These are phyloP conservation scores for Priceomyces haplophilus DNA, from an alignment of 805 yeast species.

Conservation along the genomic window DNA sequence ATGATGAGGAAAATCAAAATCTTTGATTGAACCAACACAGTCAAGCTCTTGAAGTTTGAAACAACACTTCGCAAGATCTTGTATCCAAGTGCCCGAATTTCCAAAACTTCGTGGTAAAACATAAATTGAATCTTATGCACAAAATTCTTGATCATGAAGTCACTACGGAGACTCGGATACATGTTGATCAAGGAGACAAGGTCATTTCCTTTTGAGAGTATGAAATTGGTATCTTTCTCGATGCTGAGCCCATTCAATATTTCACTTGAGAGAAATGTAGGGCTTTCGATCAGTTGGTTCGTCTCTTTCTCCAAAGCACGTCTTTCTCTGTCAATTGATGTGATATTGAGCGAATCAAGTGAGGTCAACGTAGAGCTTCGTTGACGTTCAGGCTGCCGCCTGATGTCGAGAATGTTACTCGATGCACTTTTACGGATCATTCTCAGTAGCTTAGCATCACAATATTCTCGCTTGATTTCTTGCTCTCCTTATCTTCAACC, in stretches of 20 bases:
- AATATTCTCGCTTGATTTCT: background rate
- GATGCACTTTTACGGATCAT: conserved; percentile 2
- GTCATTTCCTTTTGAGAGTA: conserved; percentile 63
- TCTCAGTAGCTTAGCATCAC: background rate
- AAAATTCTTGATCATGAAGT: conserved; percentile 57
- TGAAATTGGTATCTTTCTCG: conserved; percentile 45
- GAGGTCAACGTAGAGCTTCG: conserved; percentile 10
- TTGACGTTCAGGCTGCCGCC: background rate
- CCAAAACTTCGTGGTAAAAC: conserved; percentile 53
- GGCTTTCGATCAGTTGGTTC: conserved; percentile 13
- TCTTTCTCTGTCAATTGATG: conserved; percentile 5
- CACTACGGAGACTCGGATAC: conserved; percentile 60
- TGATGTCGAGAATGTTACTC: background rate
- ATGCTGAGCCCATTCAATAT: conserved; percentile 54
- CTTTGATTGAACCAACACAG: conserved; percentile 50
- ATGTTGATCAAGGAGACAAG: conserved; percentile 54
- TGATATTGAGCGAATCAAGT: conserved; percentile 10
- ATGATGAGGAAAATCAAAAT: conserved; percentile 62
- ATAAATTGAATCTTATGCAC: conserved; percentile 58
- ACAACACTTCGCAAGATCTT: conserved; percentile 67
- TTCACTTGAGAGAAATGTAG: conserved; percentile 64
- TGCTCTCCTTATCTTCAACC: background rate
- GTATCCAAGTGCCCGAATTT: conserved; percentile 72
- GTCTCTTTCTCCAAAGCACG: conserved; percentile 1
- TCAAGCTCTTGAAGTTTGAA: conserved; percentile 51